Base-by-base conservation (phyloP, 2,329 filamentous ascomycete species). In the Ilyonectria sp. region DNA sequence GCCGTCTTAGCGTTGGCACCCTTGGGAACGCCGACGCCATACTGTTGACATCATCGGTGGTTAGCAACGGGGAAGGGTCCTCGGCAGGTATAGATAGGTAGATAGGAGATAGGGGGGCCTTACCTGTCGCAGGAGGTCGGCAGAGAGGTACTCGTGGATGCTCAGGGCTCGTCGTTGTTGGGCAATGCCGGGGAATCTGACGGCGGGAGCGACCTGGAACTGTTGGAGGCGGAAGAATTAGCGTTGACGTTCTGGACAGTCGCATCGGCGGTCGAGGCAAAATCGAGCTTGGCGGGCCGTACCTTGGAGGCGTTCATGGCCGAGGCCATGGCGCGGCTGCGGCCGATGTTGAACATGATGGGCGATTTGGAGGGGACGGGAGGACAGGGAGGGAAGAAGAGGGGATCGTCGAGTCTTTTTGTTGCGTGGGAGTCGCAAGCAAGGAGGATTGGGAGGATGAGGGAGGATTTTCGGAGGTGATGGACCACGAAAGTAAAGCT, bases 101-200 rank as follows among this genome's bases (percentile, higher is more conserved):
- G 47, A 61, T 71, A 65, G 64, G n/a, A 53, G 53, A 60, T 63
- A 66, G 43, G 67, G 53, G 63, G 61, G 62, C 47, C 65, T 82
- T 87, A 91, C 90, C 87, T 91, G 81, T 84, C 88, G 93, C 79
- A 99, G 89, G 76, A 99, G 91, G 82, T 95, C 93, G 77, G 94
- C 94, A 77, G 96, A 98, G 79, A 95, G 92, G 86, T 98, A 98
- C 87, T 99, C 96, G 88, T 99, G 96, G 80, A 99, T 97, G 81
- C 94, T 96, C 81, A 99, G 90, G 80, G 93, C 91, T 86, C 96
- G 91, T 84, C 89, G 90, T 86, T 98, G 95, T 84, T 96, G 92
- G 76, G 85, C 88, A 78, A 89, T 82, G 78, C 91, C 88, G 85
- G 93, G 86, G 74, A 89, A 82, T 84, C 87, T 88, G 78, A 86